These are phyloP conservation scores for Tribonema minus DNA, from an alignment of 108 stramenopile species.

Conservation along the genomic window DNA sequence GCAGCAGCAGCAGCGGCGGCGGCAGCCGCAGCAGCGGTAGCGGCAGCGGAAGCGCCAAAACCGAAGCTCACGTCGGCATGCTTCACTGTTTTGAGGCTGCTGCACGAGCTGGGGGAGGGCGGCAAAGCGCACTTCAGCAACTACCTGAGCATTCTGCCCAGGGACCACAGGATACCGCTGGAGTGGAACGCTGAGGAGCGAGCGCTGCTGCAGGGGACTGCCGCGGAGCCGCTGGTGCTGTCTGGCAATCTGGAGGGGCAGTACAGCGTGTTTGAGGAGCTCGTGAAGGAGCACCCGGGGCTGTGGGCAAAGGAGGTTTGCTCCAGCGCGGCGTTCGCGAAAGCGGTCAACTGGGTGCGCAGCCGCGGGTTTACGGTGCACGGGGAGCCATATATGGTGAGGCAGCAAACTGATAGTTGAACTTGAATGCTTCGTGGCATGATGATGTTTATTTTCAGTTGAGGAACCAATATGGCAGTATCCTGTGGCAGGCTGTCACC, in stretches of 20 bases:
- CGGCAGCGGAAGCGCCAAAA: not conserved
- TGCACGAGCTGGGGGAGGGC: slow-evolving; percentile 30
- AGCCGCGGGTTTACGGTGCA: slow-evolving; percentile 20
- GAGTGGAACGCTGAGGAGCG: slow-evolving; percentile 28
- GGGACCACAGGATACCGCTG: slow-evolving; percentile 15
- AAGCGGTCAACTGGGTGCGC: slow-evolving; percentile 30
- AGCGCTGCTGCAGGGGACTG: slow-evolving; percentile 14
- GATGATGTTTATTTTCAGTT: too few species aligned
- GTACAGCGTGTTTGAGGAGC: slow-evolving; percentile 2
- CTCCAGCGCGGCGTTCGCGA: slow-evolving; percentile 15
- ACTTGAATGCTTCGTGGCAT: too few species aligned
- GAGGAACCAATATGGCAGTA: too few species aligned
- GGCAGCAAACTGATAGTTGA: too few species aligned
- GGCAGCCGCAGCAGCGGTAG: too few species aligned
- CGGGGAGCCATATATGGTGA: slow-evolving; percentile 19
- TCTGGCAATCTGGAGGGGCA: slow-evolving; percentile 16
- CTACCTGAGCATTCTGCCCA: slow-evolving; percentile 24
- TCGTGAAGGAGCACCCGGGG: slow-evolving; percentile 3
- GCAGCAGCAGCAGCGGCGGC: too few species aligned
- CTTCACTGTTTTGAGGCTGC: slow-evolving; percentile 22
- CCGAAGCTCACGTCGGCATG: slow-evolving; percentile 18
- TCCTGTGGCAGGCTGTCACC: too few species aligned
- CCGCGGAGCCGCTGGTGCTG: slow-evolving; percentile 13
- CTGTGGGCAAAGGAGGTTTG: slow-evolving; percentile 2
- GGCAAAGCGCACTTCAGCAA: slow-evolving; percentile 1